A percentile compares a stretch with the other conserved stretches of the same genome.
phyloP scores from a whole-genome alignment of 164 flowering plant genomes.

The Vitis riparia region DNA sequence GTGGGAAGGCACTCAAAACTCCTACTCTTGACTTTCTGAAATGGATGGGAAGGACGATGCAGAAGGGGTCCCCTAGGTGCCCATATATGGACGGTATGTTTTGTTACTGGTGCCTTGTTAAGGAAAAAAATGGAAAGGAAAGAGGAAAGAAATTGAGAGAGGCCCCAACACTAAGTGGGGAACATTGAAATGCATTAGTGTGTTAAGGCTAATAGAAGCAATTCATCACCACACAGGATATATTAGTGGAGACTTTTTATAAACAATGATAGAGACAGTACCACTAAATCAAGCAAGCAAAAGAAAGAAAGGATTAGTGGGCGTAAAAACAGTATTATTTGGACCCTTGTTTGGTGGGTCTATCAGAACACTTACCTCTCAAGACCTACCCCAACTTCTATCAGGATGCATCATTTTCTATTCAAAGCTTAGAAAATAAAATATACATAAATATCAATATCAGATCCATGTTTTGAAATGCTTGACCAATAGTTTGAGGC shows the following conservation, averaged over 20 bases:
- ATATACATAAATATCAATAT: background rate
- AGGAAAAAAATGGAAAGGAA: background rate
- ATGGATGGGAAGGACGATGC: background rate
- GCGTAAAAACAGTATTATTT: background rate
- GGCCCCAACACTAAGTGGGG: background rate
- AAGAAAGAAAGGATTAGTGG: conserved; percentile 4
- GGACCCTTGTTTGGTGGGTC: conserved; percentile 10
- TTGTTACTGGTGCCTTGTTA: background rate
- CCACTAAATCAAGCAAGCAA: conserved; percentile 10
- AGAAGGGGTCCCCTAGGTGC: background rate
- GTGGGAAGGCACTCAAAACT: background rate
- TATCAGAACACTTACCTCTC: background rate
- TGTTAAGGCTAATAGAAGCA: conserved; percentile 2
- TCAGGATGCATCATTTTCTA: background rate
- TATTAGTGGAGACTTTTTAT: background rate
- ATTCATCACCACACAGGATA: conserved; percentile 7
- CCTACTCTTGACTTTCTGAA: background rate
- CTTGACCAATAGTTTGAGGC: conserved; percentile 3
- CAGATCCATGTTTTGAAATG: conserved; percentile 2
- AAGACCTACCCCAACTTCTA: conserved; percentile 1
- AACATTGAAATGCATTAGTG: conserved; percentile 5
- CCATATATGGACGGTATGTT: background rate
- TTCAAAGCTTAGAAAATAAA: background rate
- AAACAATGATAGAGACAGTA: conserved; percentile 10
- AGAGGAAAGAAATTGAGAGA: background rate